A percentile compares a stretch with the other conserved stretches of the same genome.
Conservation (phyloP, 306 rosid species). For the Vigna hirtella region DNA sequence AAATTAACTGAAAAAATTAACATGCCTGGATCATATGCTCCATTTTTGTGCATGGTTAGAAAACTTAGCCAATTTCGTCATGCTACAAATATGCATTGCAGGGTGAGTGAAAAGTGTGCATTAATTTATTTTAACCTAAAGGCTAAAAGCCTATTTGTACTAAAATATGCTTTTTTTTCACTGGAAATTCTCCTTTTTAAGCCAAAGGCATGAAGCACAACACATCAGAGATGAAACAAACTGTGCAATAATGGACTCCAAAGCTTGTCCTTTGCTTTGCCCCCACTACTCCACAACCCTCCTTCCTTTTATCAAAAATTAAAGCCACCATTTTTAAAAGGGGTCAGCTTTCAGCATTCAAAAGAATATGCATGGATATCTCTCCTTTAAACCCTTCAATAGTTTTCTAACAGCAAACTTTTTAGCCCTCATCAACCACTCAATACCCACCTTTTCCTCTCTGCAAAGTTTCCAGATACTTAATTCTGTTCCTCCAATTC, state of each 20-base stretch:
- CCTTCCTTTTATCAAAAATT: constrained; percentile 51
- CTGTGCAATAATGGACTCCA: constrained; percentile 74
- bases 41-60: constrained; percentile 44
- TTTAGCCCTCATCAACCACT: constrained; percentile 62
- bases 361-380: constrained; percentile 85
- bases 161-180: constrained; percentile 50
- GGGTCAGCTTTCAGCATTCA: constrained; percentile 69
- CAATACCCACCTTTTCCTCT: constrained; percentile 62
- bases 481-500: constrained; percentile 47
- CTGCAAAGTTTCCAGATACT: constrained; percentile 63
- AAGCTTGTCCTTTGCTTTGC: constrained; percentile 63
- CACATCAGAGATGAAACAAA: constrained; percentile 49
- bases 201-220: constrained; percentile 58
- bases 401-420: constrained; percentile 57
- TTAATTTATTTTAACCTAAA: constrained; percentile 36
- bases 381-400: constrained; percentile 44
- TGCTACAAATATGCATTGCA: constrained; percentile 35
- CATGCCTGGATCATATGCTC: constrained; percentile 38
- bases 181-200: constrained; percentile 52
- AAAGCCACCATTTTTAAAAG: constrained; percentile 65
- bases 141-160: constrained; percentile 51
- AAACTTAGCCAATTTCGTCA: constrained; percentile 42
- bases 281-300: constrained; percentile 64
- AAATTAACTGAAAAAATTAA: constrained; percentile 7
- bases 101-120: constrained; percentile 45